Conservation (phyloP, 2,329 filamentous ascomycete genomes). For the Apiospora marii region DNA sequence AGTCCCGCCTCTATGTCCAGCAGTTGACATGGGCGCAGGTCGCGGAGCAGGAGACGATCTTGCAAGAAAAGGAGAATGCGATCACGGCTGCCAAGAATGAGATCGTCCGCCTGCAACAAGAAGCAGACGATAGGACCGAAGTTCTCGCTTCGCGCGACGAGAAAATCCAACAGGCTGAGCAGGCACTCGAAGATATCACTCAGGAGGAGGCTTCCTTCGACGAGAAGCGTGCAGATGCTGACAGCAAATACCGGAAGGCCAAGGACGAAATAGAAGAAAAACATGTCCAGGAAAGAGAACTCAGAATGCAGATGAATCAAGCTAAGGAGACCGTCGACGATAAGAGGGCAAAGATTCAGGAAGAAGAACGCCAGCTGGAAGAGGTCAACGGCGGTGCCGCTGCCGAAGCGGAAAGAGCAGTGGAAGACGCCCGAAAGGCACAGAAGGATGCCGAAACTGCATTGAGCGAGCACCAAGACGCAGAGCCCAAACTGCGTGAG, state of each 20-base stretch:
- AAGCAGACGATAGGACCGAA: slow-evolving; percentile 55
- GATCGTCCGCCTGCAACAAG: slow-evolving; percentile 45
- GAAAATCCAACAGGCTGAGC: slow-evolving; percentile 49
- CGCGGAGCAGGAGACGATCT: slow-evolving; percentile 71
- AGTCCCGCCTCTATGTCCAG: slow-evolving; percentile 64
- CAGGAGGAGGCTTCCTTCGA: slow-evolving; percentile 56
- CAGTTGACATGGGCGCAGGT: slow-evolving; percentile 92
- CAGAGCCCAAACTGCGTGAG: slow-evolving; percentile 35
- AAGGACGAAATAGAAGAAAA: slow-evolving; percentile 62
- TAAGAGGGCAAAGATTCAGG: slow-evolving; percentile 56
- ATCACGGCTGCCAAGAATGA: slow-evolving; percentile 42
- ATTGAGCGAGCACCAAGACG: slow-evolving; percentile 36
- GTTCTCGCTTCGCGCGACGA: slow-evolving; percentile 56
- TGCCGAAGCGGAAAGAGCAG: slow-evolving; percentile 64
- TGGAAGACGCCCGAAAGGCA: slow-evolving; percentile 63
- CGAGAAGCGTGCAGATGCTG: slow-evolving; percentile 55
- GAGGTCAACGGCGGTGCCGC: slow-evolving; percentile 75
- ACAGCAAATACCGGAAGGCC: slow-evolving; percentile 60
- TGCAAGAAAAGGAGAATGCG: slow-evolving; percentile 45
- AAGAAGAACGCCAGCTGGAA: slow-evolving; percentile 68
- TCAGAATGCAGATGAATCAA: slow-evolving; percentile 64
- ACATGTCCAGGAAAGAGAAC: slow-evolving; percentile 70
- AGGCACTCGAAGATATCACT: slow-evolving; percentile 50
- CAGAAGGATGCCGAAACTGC: slow-evolving; percentile 51
- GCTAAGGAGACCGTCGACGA: slow-evolving; percentile 56